These are phyloP conservation scores for Ustilago shanxiensis DNA, from an alignment of 1,284 basidiomycete genomes.

Conservation along the genomic window DNA sequence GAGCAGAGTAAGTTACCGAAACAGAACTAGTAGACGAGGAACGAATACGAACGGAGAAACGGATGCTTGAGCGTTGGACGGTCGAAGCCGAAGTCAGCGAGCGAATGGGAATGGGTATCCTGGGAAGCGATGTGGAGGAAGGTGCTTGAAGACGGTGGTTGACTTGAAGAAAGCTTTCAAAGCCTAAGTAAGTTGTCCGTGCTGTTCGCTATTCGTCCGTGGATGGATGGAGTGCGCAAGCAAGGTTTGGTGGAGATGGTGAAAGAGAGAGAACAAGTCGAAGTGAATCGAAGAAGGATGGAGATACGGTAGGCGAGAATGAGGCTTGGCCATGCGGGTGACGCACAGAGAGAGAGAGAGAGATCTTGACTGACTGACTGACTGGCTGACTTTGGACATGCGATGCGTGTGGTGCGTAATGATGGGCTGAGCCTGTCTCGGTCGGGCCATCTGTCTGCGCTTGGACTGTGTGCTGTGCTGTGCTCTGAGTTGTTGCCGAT, in stretches of 20 bases:
- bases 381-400: not conserved
- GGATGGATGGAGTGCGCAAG: constrained; percentile 10
- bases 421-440: not conserved
- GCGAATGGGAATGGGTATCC: constrained; percentile 4
- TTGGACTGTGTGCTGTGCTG: not conserved
- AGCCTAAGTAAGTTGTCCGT: not conserved
- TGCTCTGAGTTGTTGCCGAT: not conserved
- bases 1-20: too few species aligned
- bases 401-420: constrained; percentile 17
- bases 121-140: constrained; percentile 1
- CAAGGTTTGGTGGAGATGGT: constrained; percentile 10
- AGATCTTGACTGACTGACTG: not conserved
- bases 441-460: not conserved
- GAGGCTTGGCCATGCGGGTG: constrained; percentile 1
- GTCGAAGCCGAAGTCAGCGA: not conserved
- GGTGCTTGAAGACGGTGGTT: not conserved
- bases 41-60: too few species aligned
- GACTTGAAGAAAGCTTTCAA: not conserved
- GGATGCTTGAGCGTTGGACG: not conserved
- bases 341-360: not conserved
- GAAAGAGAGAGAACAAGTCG: not conserved
- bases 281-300: not conserved
- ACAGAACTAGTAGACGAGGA: too few species aligned
- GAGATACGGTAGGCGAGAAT: not conserved
- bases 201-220: not conserved